Conservation (phyloP, 2,329 filamentous ascomycete species). For the Corniculantispora saksenae region DNA sequence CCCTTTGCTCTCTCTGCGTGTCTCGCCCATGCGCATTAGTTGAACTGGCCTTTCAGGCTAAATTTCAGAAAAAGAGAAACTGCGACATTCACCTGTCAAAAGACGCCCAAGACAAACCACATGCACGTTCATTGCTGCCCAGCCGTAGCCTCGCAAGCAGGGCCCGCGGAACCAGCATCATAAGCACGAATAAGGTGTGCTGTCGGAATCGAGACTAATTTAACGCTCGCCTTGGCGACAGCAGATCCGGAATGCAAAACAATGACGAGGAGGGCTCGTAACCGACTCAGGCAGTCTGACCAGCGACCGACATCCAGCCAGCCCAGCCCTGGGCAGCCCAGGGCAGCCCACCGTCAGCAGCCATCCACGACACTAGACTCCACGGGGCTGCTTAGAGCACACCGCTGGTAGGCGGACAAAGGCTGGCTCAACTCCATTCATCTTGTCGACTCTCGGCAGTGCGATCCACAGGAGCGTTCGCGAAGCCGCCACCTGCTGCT, state of each 20-base stretch:
- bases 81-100: background rate
- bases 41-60: background rate
- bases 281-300: constrained; percentile 1
- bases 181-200: background rate
- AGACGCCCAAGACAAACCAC: background rate
- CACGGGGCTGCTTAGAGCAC: constrained; percentile 5
- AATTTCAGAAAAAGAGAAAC: background rate
- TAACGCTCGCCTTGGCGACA: background rate
- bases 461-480: constrained; percentile 1
- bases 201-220: constrained; percentile 2
- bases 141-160: background rate
- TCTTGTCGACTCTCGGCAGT: background rate
- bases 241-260: constrained; percentile 3
- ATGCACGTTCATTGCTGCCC: background rate
- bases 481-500: background rate
- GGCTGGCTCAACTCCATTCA: background rate
- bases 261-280: background rate
- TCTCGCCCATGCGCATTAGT: background rate
- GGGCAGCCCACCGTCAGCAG: constrained; percentile 12
- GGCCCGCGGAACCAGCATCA: background rate
- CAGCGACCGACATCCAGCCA: background rate
- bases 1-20: background rate
- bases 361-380: constrained; percentile 8
- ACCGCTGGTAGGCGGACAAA: too few relatives aligned
- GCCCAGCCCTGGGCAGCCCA: too few relatives aligned